Conservation (phyloP, 805 yeast genomes). For the Candida palmyrensis region DNA sequence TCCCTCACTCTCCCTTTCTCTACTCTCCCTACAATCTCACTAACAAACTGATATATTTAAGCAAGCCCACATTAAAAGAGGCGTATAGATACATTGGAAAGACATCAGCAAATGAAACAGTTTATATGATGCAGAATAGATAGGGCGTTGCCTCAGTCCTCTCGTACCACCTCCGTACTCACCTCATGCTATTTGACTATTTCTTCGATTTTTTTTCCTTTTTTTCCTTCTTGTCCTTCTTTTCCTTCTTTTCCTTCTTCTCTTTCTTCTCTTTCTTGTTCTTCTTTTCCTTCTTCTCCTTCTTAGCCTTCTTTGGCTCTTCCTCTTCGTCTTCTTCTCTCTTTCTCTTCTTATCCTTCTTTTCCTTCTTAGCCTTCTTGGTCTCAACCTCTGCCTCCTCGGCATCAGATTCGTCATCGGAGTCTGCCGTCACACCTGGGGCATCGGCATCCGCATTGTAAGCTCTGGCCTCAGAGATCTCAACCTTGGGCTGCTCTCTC, state of each 20-base stretch:
- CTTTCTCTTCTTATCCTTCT: conserved; percentile 19
- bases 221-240: conserved; percentile 23
- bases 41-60: no score
- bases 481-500: conserved; percentile 82
- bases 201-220: conserved; percentile 19
- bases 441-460: conserved; percentile 96
- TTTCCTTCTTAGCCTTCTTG: conserved; percentile 18
- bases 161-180: neutral
- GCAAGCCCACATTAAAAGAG: no score
- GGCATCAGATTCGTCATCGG: conserved; percentile 17
- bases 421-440: conserved; percentile 31
- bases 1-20: no score
- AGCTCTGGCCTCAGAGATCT: conserved; percentile 75
- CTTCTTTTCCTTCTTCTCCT: conserved; percentile 21
- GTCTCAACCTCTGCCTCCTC: conserved; percentile 27
- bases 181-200: conserved; percentile 10
- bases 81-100: no score
- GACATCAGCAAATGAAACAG: no score
- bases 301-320: conserved; percentile 20
- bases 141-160: neutral
- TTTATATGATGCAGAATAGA: no score
- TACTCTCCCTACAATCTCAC: no score
- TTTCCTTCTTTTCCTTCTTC: conserved; percentile 24
- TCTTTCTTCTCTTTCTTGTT: conserved; percentile 17
- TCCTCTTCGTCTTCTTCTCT: conserved; percentile 21